Percentiles rank a stretch among this genome's conserved stretches.
These are phyloP conservation scores for Hyphopichia pseudoburtonii DNA, from an alignment of 1,139 yeast genomes.

Conservation along the genomic window DNA sequence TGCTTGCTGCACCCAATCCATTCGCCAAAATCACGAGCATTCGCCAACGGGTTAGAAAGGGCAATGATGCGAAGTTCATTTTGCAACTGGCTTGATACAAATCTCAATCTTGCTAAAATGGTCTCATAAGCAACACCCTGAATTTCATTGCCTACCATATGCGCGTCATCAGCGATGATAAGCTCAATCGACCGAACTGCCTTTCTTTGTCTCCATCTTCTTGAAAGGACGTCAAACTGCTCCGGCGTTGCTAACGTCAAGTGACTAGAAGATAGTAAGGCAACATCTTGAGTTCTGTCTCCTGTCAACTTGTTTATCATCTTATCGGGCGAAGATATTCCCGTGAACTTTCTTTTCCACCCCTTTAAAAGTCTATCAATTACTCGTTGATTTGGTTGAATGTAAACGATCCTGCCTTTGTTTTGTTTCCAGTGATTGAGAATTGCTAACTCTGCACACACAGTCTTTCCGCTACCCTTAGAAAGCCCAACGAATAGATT, in stretches of 20 bases:
- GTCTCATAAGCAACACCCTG: slow-evolving; percentile 68
- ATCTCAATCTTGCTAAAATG: slow-evolving; percentile 66
- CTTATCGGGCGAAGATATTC: slow-evolving; percentile 41
- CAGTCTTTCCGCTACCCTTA: slow-evolving; percentile 76
- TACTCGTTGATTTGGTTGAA: slow-evolving; percentile 59
- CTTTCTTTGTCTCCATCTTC: slow-evolving; percentile 80
- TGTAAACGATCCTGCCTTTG: slow-evolving; percentile 64
- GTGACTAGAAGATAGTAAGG: slow-evolving; percentile 56
- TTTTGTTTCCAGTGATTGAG: slow-evolving; percentile 67
- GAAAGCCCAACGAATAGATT: slow-evolving; percentile 68
- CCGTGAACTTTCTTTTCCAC: slow-evolving; percentile 55
- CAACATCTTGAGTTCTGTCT: slow-evolving; percentile 56
- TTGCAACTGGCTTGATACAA: slow-evolving; percentile 64
- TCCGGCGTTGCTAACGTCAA: slow-evolving; percentile 76
- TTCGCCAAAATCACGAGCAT: slow-evolving; percentile 75
- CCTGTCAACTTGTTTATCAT: slow-evolving; percentile 60
- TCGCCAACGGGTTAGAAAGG: slow-evolving; percentile 66
- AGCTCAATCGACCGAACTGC: slow-evolving; percentile 68
- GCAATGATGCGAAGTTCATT: slow-evolving; percentile 60
- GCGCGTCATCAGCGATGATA: slow-evolving; percentile 76
- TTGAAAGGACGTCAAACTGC: slow-evolving; percentile 69
- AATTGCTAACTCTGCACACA: slow-evolving; percentile 71
- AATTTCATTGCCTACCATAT: slow-evolving; percentile 57
- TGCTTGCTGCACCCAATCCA: slow-evolving; percentile 76
- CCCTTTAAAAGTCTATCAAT: slow-evolving; percentile 44